These are phyloP conservation scores for Coprinopsis sp. DNA, from an alignment of 768 basidiomycete species.

Conservation along the genomic window DNA sequence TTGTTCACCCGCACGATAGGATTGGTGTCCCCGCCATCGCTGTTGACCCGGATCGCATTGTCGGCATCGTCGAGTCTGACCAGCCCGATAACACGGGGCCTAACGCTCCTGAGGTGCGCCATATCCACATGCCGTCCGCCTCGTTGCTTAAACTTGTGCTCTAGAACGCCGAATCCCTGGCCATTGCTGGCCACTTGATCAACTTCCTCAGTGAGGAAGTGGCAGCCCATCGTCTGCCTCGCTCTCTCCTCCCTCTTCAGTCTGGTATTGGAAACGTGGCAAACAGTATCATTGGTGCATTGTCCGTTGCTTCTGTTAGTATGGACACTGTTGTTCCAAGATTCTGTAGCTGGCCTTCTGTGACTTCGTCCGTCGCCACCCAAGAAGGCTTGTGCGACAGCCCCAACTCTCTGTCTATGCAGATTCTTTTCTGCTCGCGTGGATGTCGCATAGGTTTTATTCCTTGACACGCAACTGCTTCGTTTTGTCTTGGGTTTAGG, in stretches of 20 bases:
- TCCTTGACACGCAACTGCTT: no score
- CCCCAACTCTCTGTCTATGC: no score
- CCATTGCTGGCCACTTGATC: conserved; percentile 42
- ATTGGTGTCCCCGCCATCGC: conserved; percentile 42
- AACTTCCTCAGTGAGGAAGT: conserved; percentile 40
- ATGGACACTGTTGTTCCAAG: no score
- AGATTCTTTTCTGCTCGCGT: no score
- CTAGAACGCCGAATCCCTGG: conserved; percentile 35
- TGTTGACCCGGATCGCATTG: conserved; percentile 45
- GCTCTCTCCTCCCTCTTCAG: conserved; percentile 39
- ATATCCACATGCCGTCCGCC: not conserved
- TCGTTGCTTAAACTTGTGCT: not conserved
- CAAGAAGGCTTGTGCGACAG: no score
- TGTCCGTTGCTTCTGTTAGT: no score
- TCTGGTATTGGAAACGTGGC: conserved; percentile 48
- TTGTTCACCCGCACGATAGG: conserved; percentile 39
- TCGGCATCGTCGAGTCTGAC: conserved; percentile 38
- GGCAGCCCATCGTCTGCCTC: conserved; percentile 35
- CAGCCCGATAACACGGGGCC: conserved; percentile 41
- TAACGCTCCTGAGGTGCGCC: conserved; percentile 39
- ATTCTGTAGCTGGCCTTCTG: no score
- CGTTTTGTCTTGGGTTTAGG: no score
- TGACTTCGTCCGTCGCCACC: no score
- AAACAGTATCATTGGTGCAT: conserved; percentile 47
- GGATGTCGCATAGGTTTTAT: no score